Conservation (phyloP, 495 filamentous ascomycete species). For the Filosporella fistucella region DNA sequence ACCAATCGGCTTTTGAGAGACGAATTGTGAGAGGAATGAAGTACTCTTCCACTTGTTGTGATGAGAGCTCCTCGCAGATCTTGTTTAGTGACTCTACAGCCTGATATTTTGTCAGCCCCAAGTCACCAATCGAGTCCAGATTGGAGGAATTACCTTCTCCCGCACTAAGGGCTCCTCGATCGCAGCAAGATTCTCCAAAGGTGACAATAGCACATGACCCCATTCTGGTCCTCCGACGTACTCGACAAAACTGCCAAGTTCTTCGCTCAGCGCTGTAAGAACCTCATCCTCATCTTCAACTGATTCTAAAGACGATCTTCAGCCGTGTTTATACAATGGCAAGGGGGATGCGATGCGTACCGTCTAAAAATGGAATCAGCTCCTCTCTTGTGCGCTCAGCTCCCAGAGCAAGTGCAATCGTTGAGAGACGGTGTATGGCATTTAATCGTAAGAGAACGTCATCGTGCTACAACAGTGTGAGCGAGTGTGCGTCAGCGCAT, state of each 20-base stretch:
- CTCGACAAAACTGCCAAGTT: constrained; percentile 93
- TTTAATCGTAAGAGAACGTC: constrained; percentile 96
- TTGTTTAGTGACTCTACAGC: constrained; percentile 99
- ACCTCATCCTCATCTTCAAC: constrained; percentile 99
- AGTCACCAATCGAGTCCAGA: not conserved
- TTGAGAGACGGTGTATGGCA: constrained; percentile 95
- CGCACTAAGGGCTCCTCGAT: constrained; percentile 97
- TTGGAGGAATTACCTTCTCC: constrained; percentile 68
- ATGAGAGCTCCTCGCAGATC: constrained; percentile 86
- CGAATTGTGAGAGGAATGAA: constrained; percentile 93
- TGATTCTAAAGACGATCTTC: constrained; percentile 59
- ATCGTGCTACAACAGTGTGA: constrained; percentile 67
- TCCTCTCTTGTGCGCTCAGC: constrained; percentile 95
- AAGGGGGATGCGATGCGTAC: constrained; percentile 39
- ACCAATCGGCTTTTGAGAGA: constrained; percentile 99
- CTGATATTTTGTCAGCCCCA: constrained; percentile 36
- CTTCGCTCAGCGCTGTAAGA: constrained; percentile 91
- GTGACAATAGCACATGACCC: constrained; percentile 94
- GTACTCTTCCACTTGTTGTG: constrained; percentile 89
- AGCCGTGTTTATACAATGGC: constrained; percentile 2
- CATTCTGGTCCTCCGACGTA: constrained; percentile 93
- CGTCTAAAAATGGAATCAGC: constrained; percentile 97
- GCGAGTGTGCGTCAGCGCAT: not conserved
- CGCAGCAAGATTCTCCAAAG: constrained; percentile 93
- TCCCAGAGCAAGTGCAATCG: constrained; percentile 93